These are phyloP conservation scores for Talaromyces sp. DNA, from an alignment of 2,329 filamentous ascomycete species.

Conservation along the genomic window DNA sequence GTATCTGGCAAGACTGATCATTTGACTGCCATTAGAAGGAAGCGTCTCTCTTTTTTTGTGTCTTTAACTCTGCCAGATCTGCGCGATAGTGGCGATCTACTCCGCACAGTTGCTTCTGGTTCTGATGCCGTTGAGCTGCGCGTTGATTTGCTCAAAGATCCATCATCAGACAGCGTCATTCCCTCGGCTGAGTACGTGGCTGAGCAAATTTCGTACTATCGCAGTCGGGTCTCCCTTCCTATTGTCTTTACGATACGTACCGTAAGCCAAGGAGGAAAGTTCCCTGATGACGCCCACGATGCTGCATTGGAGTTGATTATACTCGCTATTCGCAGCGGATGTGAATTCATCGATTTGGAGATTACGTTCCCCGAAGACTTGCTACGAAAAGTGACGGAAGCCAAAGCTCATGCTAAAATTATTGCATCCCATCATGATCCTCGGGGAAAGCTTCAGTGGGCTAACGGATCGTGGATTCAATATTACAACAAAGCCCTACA, in stretches of 20 bases:
- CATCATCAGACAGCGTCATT: constrained; percentile 54
- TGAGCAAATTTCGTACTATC: constrained; percentile 75
- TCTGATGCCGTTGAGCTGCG: constrained; percentile 90
- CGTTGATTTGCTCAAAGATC: constrained; percentile 83
- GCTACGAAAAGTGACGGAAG: constrained; percentile 64
- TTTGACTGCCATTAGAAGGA: constrained; percentile 59
- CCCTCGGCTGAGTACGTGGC: constrained; percentile 72
- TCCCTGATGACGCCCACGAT: constrained; percentile 72
- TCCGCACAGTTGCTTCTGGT: constrained; percentile 73
- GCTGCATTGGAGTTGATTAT: constrained; percentile 71
- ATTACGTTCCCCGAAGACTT: constrained; percentile 78
- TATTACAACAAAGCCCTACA: constrained; percentile 87
- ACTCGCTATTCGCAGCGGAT: constrained; percentile 74
- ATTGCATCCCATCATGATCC: constrained; percentile 97
- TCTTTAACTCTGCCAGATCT: constrained; percentile 81
- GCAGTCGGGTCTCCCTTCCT: constrained; percentile 68
- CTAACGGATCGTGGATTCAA: constrained; percentile 84
- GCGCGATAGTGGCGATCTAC: constrained; percentile 56
- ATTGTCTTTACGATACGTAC: constrained; percentile 92
- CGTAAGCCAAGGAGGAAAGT: constrained; percentile 78
- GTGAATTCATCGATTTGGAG: constrained; percentile 92
- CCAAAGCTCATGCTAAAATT: constrained; percentile 71
- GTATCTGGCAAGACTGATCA: constrained; percentile 60
- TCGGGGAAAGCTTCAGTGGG: constrained; percentile 74
- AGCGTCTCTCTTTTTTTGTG: constrained; percentile 81